Conservation (phyloP, 2,329 filamentous ascomycete genomes). For the Sporothrix euskadiensis region DNA sequence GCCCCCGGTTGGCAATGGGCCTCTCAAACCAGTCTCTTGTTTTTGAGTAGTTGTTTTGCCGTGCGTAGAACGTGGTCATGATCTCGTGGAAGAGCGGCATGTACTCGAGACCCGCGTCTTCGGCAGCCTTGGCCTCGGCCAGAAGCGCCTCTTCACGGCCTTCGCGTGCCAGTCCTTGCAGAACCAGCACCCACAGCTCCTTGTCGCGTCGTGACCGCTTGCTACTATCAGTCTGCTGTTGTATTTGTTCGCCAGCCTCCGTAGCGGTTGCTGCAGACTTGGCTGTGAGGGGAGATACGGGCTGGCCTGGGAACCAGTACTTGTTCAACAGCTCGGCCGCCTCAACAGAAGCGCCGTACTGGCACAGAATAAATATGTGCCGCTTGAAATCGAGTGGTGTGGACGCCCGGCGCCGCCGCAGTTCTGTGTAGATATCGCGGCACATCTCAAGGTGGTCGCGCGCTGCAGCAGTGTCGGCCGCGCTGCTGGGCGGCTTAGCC, state of each 20-base stretch:
- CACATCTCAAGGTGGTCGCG: slow-evolving; percentile 52
- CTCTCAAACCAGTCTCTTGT: slow-evolving; percentile 69
- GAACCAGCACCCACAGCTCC: slow-evolving; percentile 51
- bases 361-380: slow-evolving; percentile 54
- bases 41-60: slow-evolving; percentile 56
- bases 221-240: slow-evolving; percentile 15
- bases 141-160: slow-evolving; percentile 59
- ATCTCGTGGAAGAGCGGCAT: slow-evolving; percentile 51
- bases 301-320: slow-evolving; percentile 38
- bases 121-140: slow-evolving; percentile 44
- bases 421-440: slow-evolving; percentile 46
- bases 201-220: slow-evolving; percentile 35
- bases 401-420: slow-evolving; percentile 35
- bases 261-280: not conserved
- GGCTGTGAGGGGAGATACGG: slow-evolving; percentile 10
- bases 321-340: slow-evolving; percentile 49
- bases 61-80: slow-evolving; percentile 64
- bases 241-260: not conserved
- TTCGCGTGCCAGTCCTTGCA: slow-evolving; percentile 64
- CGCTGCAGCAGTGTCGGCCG: not conserved
- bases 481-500: slow-evolving; percentile 13
- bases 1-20: slow-evolving; percentile 45
- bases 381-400: slow-evolving; percentile 41
- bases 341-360: slow-evolving; percentile 57
- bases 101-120: slow-evolving; percentile 49